These are phyloP conservation scores for Otatea glauca DNA, from an alignment of 176 grass and related monocot genomes.

Conservation along the genomic window DNA sequence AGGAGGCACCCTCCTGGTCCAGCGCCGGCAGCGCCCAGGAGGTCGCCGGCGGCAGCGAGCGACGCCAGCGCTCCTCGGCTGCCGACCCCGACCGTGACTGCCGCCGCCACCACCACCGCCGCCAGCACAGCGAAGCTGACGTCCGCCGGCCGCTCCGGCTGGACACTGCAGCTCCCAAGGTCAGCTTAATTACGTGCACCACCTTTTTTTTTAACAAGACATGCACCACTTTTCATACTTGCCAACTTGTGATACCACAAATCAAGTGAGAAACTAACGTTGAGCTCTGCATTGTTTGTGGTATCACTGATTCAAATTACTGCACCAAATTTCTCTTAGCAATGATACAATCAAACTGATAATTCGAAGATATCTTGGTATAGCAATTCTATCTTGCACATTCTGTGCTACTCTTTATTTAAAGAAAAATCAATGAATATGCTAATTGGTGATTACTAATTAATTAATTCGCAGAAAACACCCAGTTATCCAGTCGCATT, in stretches of 20 bases:
- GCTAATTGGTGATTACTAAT: not conserved
- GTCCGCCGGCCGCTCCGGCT: constrained; percentile 28
- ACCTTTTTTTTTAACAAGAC: too few species aligned
- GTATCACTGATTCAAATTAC: not conserved
- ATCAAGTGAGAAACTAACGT: not conserved
- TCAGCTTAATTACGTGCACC: not conserved
- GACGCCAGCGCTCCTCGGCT: not conserved
- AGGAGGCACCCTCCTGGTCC: constrained; percentile 59
- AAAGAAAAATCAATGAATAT: not conserved
- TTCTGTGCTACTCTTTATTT: too few species aligned
- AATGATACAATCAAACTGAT: not conserved
- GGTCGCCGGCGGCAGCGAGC: not conserved
- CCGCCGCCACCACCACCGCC: not conserved
- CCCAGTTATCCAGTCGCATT: not conserved
- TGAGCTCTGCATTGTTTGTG: not conserved
- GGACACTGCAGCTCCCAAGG: constrained; percentile 31
- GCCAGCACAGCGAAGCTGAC: constrained; percentile 17
- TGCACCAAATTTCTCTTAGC: too few species aligned
- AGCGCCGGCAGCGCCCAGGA: constrained; percentile 39
- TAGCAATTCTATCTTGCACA: too few species aligned
- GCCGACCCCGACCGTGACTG: not conserved
- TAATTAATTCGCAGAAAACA: not conserved
- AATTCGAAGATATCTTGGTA: too few species aligned
- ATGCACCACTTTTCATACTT: too few species aligned
- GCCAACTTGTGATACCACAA: too few species aligned